These are phyloP conservation scores for Hyphopichia buzzinii DNA, from an alignment of 1,139 yeast species.

Conservation along the genomic window DNA sequence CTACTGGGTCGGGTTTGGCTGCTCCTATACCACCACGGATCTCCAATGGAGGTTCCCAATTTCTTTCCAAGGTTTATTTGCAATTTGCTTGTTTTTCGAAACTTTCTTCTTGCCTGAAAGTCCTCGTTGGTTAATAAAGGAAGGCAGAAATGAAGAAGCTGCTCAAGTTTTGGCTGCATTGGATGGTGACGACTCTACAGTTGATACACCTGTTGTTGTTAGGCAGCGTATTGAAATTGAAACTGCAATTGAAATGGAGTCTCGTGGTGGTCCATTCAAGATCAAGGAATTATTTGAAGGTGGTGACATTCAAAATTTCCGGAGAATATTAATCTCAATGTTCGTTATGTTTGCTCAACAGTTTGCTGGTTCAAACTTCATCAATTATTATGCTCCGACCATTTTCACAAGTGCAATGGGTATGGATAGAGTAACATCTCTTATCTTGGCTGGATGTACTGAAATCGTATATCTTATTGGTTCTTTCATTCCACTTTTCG, in stretches of 20 bases:
- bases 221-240: not conserved
- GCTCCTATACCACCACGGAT: not conserved
- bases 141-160: constrained; percentile 38
- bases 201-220: not conserved
- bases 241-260: not conserved
- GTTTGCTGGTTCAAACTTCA: constrained; percentile 16
- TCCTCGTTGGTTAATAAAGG: constrained; percentile 52
- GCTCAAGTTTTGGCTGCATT: constrained; percentile 15
- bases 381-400: constrained; percentile 13
- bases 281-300: not conserved
- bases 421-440: not conserved
- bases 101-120: constrained; percentile 53
- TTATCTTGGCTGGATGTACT: constrained; percentile 47
- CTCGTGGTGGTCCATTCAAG: constrained; percentile 5
- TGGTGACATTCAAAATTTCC: not conserved
- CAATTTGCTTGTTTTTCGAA: not conserved
- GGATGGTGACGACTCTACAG: not conserved
- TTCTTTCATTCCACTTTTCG: constrained; percentile 51
- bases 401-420: not conserved
- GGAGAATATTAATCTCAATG: not conserved
- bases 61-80: not conserved
- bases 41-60: not conserved
- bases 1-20: not conserved
- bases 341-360: constrained; percentile 9
- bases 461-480: constrained; percentile 51